A percentile compares a stretch with the other conserved stretches of the same genome.
These are phyloP conservation scores for Collybia sordida DNA, from an alignment of 768 basidiomycete species.

Conservation along the genomic window DNA sequence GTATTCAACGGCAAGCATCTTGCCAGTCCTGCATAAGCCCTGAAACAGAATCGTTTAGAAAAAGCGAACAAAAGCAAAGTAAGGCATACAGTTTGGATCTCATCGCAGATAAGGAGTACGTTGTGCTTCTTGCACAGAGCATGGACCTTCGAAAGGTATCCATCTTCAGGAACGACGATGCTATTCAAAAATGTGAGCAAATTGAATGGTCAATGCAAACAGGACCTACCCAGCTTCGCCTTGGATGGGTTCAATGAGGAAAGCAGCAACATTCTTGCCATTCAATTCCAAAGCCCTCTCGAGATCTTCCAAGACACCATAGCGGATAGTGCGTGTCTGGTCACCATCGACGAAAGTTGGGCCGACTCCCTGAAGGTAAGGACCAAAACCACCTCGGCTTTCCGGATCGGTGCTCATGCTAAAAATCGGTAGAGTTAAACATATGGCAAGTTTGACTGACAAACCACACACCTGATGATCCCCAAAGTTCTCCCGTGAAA, in stretches of 20 bases:
- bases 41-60: slow-evolving; percentile 23
- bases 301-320: slow-evolving; percentile 82
- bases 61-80: slow-evolving; percentile 8
- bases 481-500: slow-evolving; percentile 95
- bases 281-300: slow-evolving; percentile 76
- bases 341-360: slow-evolving; percentile 68
- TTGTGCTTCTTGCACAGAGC: slow-evolving; percentile 90
- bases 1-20: slow-evolving; percentile 89
- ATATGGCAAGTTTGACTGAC: background rate
- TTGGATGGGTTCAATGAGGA: slow-evolving; percentile 97
- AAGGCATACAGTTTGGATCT: slow-evolving; percentile 84
- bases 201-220: background rate
- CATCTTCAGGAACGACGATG: slow-evolving; percentile 87
- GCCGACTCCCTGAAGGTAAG: slow-evolving; percentile 84
- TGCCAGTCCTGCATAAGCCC: slow-evolving; percentile 92
- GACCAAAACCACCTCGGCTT: slow-evolving; percentile 84
- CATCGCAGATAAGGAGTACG: slow-evolving; percentile 95
- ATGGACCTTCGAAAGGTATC: slow-evolving; percentile 78
- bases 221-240: slow-evolving; percentile 90
- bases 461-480: slow-evolving; percentile 64
- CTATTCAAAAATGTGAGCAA: slow-evolving; percentile 34
- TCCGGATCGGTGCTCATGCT: slow-evolving; percentile 97
- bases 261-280: slow-evolving; percentile 85
- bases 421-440: slow-evolving; percentile 12
- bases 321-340: slow-evolving; percentile 63